Evolutionary conservation across 371 early-diverging fungal species (phyloP).

Genomic region (Rhizopus sp.): DNA sequence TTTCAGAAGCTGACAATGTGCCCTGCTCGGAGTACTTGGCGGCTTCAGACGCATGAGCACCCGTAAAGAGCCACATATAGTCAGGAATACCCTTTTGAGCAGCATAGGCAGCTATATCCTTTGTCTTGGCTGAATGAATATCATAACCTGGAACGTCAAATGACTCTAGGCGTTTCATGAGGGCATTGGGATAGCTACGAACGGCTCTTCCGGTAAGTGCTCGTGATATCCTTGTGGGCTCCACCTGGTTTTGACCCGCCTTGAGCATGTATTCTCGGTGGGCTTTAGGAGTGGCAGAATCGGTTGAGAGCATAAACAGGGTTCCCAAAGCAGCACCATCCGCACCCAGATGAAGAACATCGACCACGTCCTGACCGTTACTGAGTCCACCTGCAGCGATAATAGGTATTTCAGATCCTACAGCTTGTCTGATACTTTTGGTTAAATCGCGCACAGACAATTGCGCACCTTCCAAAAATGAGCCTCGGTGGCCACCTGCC

Average conservation of each 20-base stretch:
- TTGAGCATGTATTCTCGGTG: slow-evolving; percentile 32
- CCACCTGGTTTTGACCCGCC: slow-evolving; percentile 3
- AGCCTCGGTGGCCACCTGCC: slow-evolving; percentile 51
- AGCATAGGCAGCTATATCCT: slow-evolving; percentile 39
- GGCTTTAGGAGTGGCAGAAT: slow-evolving; percentile 30
- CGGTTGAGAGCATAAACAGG: slow-evolving; percentile 41
- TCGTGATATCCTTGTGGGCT: slow-evolving; percentile 29
- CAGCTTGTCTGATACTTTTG: slow-evolving; percentile 9
- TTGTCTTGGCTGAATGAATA: slow-evolving; percentile 45
- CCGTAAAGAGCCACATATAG: slow-evolving; percentile 39
- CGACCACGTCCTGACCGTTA: slow-evolving; percentile 23
- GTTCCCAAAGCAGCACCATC: slow-evolving; percentile 48
- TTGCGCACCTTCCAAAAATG: slow-evolving; percentile 26
- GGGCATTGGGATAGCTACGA: slow-evolving; percentile 37
- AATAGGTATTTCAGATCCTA: slow-evolving; percentile 23
- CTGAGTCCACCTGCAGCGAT: slow-evolving; percentile 50
- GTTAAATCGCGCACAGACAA: slow-evolving; percentile 24
- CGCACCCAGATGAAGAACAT: slow-evolving; percentile 21
- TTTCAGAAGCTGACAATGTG: slow-evolving; percentile 29
- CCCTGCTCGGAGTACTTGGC: slow-evolving; percentile 39
- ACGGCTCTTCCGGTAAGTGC: slow-evolving; percentile 39
- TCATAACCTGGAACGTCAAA: slow-evolving; percentile 34
- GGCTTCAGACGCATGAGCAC: slow-evolving; percentile 26
- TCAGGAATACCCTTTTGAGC: slow-evolving; percentile 24
- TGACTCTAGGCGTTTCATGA: slow-evolving; percentile 34